phyloP scores from a whole-genome alignment of 2,329 filamentous ascomycete species.

The Epichloe typhina region DNA sequence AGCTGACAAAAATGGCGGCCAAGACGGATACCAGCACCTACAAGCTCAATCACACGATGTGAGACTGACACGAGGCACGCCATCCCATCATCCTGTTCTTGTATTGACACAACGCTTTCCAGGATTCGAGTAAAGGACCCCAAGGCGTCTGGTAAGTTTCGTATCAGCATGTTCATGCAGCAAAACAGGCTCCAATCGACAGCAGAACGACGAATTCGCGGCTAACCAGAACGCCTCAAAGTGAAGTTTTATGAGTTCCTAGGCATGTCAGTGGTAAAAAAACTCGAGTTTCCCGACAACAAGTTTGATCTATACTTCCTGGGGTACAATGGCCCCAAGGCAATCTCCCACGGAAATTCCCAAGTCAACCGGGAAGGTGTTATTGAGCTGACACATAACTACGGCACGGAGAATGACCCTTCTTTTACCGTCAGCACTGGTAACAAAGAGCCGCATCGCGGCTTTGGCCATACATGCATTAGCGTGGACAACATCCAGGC shows the following conservation, averaged over 20 bases:
- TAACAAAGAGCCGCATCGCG: slow-evolving; percentile 75
- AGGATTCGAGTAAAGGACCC: slow-evolving; percentile 95
- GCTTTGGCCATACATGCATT: slow-evolving; percentile 79
- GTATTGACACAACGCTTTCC: slow-evolving; percentile 7
- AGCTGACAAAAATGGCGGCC: slow-evolving; percentile 38
- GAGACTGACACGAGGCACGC: slow-evolving; percentile 13
- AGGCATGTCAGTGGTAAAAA: slow-evolving; percentile 72
- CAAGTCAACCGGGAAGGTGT: slow-evolving; percentile 75
- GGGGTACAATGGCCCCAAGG: slow-evolving; percentile 66
- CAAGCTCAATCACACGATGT: slow-evolving; percentile 85
- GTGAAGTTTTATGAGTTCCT: slow-evolving; percentile 92
- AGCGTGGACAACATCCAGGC: slow-evolving; percentile 75
- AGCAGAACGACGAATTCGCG: neutral
- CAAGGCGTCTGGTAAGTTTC: slow-evolving; percentile 51
- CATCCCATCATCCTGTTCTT: neutral
- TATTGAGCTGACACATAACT: slow-evolving; percentile 73
- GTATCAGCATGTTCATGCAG: too few species aligned
- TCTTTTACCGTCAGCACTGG: slow-evolving; percentile 75
- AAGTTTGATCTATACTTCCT: slow-evolving; percentile 97
- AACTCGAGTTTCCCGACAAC: slow-evolving; percentile 68
- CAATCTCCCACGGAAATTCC: slow-evolving; percentile 59
- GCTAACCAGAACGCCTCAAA: slow-evolving; percentile 15
- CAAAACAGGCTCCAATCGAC: neutral
- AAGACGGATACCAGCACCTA: slow-evolving; percentile 66
- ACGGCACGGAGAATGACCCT: slow-evolving; percentile 78